Evolutionary conservation across 306 rosid species (phyloP), one percentile per base, ranked within the genome.

Genomic region (Cucumis sativus): DNA sequence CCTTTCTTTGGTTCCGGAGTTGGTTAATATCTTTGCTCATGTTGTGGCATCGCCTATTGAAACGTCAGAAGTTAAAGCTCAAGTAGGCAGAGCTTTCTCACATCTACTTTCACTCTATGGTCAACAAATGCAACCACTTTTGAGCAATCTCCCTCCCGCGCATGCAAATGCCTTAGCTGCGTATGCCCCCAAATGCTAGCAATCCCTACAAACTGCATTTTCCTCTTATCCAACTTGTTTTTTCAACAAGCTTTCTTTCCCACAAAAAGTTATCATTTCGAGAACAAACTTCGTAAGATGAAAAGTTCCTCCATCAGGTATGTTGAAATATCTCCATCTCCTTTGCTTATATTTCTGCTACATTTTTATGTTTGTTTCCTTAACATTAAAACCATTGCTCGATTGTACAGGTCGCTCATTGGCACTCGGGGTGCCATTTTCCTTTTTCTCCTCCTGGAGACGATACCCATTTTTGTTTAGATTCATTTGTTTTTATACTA

Each of bases 21-120:
- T 96, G 89, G 97, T 96, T 41, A 96, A 91, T 83, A 84, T 92
- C 47, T 89, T 88, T 82, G 99, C 96, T 71, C 96, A 96, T 89
- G 98, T 92, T 60, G 98, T 88, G 75, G 89, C 90, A 41, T 95
- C 97, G 18, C 99, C 98, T 8, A 86, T 71, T 35, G 99, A 92
- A 88, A 88, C 97, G 8, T 55, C 97, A 28, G 97, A 91, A 84
- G 97, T 91, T 68, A 96, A 96, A 86, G 79, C 88, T 85, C 85
- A 86, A 72, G 87, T 91, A 35, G 99, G 98, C 83, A 87, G 91
- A 89, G 87, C 96, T 49, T 96, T 92, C 79, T 81, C 90, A 75
- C 98, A 96, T 86, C 88, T 96, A 84, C 62, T 91, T 85, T 92
- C 99, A 8, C 78, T 92, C 63, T 96, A 91, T 65, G 99, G 99